These are phyloP conservation scores for Acacia pycnantha DNA, from an alignment of 331 rosid species.

Conservation along the genomic window DNA sequence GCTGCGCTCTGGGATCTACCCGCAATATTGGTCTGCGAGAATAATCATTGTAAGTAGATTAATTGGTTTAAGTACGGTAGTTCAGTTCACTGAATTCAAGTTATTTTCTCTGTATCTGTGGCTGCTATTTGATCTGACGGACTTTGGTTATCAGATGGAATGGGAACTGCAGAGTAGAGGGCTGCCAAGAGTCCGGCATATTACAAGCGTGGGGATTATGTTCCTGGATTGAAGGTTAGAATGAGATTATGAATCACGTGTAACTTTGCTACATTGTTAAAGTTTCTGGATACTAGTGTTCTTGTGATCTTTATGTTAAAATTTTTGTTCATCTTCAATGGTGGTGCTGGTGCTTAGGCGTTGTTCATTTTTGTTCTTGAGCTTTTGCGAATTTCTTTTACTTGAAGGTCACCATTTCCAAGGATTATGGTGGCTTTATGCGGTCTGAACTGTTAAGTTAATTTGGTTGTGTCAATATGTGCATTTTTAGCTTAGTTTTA, in stretches of 20 bases:
- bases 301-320: not conserved
- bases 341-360: not conserved
- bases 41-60: conserved; percentile 66
- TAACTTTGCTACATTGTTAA: not conserved
- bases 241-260: not conserved
- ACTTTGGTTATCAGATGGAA: conserved; percentile 42
- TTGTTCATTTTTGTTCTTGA: not conserved
- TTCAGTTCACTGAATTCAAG: not conserved
- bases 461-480: not conserved
- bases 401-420: not conserved
- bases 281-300: not conserved
- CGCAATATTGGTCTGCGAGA: conserved; percentile 71
- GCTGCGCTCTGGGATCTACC: conserved; percentile 87
- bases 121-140: conserved; percentile 12
- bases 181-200: conserved; percentile 91
- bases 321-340: not conserved
- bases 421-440: not conserved
- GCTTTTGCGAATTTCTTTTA: not conserved
- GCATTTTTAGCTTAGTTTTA: not conserved
- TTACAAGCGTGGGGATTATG: conserved; percentile 97
- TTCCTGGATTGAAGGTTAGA: conserved; percentile 91
- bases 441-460: not conserved
- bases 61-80: not conserved
- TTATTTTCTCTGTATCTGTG: not conserved
- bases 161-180: conserved; percentile 99